Conservation (phyloP, 2,329 filamentous ascomycete genomes). For the Sodiomyces alkalinus region DNA sequence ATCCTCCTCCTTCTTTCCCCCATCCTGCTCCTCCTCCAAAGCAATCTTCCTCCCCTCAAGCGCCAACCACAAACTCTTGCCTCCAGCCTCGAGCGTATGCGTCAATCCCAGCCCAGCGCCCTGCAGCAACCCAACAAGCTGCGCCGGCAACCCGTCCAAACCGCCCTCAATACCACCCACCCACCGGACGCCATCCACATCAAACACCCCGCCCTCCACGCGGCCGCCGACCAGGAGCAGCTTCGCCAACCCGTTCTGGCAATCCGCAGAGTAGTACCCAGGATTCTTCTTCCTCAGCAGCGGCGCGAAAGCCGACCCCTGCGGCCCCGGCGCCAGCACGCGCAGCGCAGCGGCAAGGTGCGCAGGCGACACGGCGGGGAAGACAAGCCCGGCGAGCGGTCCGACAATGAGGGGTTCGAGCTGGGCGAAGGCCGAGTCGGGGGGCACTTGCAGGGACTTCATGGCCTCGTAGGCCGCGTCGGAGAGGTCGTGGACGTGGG, state of each 20-base stretch:
- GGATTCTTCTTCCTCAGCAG: conserved; percentile 64
- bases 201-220: conserved; percentile 74
- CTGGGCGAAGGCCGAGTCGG: conserved; percentile 32
- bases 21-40: conserved; percentile 53
- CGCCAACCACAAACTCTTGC: conserved; percentile 74
- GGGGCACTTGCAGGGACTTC: conserved; percentile 18
- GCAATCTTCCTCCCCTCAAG: conserved; percentile 69
- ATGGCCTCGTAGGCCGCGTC: conserved; percentile 33
- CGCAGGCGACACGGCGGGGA: conserved; percentile 70
- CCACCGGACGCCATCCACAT: conserved; percentile 51
- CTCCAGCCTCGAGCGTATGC: conserved; percentile 61
- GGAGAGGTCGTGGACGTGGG: conserved; percentile 36
- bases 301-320: conserved; percentile 49
- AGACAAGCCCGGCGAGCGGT: conserved; percentile 62
- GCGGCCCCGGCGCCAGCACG: conserved; percentile 57
- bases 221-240: conserved; percentile 74
- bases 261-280: conserved; percentile 62
- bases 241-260: conserved; percentile 76
- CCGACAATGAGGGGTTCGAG: conserved; percentile 68
- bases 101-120: conserved; percentile 65
- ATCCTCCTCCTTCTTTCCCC: conserved; percentile 14
- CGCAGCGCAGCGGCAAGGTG: conserved; percentile 71
- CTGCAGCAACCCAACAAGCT: conserved; percentile 71
- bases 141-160: conserved; percentile 62
- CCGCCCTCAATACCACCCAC: conserved; percentile 67